A percentile compares a stretch with the other conserved stretches of the same genome.
These are phyloP conservation scores for Afroboletus lepidellus DNA, from an alignment of 1,284 basidiomycete species.

Conservation along the genomic window DNA sequence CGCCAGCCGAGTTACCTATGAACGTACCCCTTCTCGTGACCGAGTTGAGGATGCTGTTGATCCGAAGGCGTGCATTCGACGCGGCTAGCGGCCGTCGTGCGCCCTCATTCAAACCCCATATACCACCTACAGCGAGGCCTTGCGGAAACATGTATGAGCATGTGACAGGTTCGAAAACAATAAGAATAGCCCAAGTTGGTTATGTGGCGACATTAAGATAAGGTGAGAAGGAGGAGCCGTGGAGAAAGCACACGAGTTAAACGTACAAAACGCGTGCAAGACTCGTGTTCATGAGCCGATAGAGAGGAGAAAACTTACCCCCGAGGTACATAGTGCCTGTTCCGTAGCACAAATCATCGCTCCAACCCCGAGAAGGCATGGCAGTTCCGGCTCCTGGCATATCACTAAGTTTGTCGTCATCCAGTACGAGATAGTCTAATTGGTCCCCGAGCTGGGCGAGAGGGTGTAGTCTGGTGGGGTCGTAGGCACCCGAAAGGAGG, in stretches of 20 bases:
- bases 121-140: slow-evolving; percentile 92
- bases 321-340: slow-evolving; percentile 98
- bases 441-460: slow-evolving; percentile 86
- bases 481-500: slow-evolving; percentile 81
- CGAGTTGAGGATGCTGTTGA: slow-evolving; percentile 97
- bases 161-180: slow-evolving; percentile 72
- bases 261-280: slow-evolving; percentile 53
- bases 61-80: slow-evolving; percentile 82
- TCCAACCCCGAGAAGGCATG: slow-evolving; percentile 94
- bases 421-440: slow-evolving; percentile 88
- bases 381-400: slow-evolving; percentile 84
- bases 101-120: slow-evolving; percentile 96
- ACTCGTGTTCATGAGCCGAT: slow-evolving; percentile 46
- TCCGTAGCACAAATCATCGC: slow-evolving; percentile 98
- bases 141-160: slow-evolving; percentile 56
- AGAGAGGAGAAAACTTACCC: slow-evolving; percentile 74
- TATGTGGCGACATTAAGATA: slow-evolving; percentile 54
- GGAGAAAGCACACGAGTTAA: slow-evolving; percentile 41
- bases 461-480: slow-evolving; percentile 88
- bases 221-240: slow-evolving; percentile 52
- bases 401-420: slow-evolving; percentile 90
- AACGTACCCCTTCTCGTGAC: slow-evolving; percentile 96
- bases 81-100: slow-evolving; percentile 81
- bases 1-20: slow-evolving; percentile 97
- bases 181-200: slow-evolving; percentile 62